Conservation (phyloP, 2,329 filamentous ascomycete genomes). For the Pseudogymnoascus sp. region DNA sequence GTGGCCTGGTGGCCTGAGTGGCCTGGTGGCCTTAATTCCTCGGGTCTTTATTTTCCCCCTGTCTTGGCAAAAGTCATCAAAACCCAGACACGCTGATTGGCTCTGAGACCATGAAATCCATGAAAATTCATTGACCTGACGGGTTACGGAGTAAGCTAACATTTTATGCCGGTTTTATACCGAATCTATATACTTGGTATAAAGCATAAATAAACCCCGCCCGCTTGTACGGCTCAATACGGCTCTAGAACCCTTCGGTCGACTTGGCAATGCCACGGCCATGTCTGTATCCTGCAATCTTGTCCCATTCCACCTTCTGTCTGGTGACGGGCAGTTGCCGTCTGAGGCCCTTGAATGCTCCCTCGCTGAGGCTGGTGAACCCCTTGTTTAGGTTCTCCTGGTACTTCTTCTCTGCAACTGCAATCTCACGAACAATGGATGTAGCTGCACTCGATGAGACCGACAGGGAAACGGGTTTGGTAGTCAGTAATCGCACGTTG, state of each 20-base stretch:
- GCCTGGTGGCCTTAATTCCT: neutral
- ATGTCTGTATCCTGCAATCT: slow-evolving; percentile 84
- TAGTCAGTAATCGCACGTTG: slow-evolving; percentile 89
- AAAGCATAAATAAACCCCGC: slow-evolving; percentile 3
- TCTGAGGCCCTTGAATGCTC: slow-evolving; percentile 86
- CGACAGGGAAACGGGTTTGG: slow-evolving; percentile 60
- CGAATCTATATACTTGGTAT: slow-evolving; percentile 6
- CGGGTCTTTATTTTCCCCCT: slow-evolving; percentile 4
- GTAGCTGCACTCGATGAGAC: slow-evolving; percentile 54
- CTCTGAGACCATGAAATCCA: neutral
- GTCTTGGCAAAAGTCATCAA: slow-evolving; percentile 2
- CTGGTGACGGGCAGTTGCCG: slow-evolving; percentile 91
- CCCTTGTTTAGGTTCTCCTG: slow-evolving; percentile 93
- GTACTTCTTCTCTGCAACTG: slow-evolving; percentile 76
- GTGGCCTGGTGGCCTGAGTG: neutral
- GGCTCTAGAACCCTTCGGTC: neutral
- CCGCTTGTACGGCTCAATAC: neutral
- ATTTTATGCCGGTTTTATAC: slow-evolving; percentile 3
- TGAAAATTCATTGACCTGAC: neutral
- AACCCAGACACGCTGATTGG: neutral
- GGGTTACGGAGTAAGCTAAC: neutral
- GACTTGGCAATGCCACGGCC: slow-evolving; percentile 65
- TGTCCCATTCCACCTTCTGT: slow-evolving; percentile 99
- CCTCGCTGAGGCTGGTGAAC: slow-evolving; percentile 82
- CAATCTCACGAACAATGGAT: slow-evolving; percentile 66